Evolutionary conservation across 257 asterid genomes (phyloP).

Genomic region (Solanum sejunctum): DNA sequence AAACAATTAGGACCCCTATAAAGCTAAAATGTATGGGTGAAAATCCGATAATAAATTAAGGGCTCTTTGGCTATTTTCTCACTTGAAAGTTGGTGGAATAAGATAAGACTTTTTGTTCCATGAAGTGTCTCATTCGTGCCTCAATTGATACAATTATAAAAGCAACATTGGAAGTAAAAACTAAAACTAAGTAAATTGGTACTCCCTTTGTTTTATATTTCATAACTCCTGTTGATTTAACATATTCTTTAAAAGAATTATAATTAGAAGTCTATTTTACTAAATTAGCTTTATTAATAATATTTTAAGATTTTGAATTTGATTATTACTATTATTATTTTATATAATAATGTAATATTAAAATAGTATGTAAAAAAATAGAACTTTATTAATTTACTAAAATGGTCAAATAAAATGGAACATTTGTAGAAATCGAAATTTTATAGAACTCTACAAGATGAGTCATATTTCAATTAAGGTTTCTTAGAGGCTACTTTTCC

Average conservation of each 20-base stretch:
- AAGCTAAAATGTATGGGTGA: no score
- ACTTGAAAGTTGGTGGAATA: background rate
- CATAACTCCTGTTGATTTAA: background rate
- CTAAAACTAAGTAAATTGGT: background rate
- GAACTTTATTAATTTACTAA: no score
- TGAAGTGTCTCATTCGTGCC: background rate
- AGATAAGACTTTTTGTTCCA: background rate
- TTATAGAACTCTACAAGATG: no score
- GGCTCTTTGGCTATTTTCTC: no score
- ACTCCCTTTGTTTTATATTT: background rate
- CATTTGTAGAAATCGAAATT: no score
- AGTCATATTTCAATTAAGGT: no score
- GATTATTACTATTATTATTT: background rate
- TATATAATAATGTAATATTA: background rate
- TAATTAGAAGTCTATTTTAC: background rate
- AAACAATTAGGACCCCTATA: no score
- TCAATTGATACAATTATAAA: background rate
- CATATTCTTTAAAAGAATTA: background rate
- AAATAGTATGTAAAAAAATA: no score
- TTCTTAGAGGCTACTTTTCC: no score
- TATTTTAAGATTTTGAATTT: background rate
- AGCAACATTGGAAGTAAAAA: background rate
- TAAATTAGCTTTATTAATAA: background rate
- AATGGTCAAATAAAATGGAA: no score
- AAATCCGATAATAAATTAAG: no score